Percentiles rank a stretch among this genome's conserved stretches.
Conservation (phyloP, 1,284 basidiomycete genomes). For the Cryptococcus hybrid region DNA sequence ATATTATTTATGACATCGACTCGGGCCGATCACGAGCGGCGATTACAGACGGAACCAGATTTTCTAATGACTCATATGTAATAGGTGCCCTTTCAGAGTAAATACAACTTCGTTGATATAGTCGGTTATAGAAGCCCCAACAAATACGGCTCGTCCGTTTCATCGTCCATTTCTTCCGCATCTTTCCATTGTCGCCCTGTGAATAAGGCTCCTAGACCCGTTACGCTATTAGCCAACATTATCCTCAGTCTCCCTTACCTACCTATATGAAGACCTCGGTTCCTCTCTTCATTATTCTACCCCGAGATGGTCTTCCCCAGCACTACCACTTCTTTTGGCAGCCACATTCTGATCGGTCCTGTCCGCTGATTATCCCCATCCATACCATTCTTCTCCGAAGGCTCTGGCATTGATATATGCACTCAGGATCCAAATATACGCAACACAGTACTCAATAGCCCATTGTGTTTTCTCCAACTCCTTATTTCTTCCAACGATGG, state of each 20-base stretch:
- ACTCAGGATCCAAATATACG: no score
- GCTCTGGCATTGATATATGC: no score
- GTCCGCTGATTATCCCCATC: no score
- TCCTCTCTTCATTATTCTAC: slow-evolving; percentile 10
- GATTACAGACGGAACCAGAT: neutral
- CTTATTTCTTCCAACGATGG: neutral
- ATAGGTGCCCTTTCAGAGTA: no score
- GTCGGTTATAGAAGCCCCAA: no score
- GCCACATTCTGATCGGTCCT: no score
- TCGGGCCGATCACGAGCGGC: neutral
- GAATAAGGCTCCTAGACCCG: slow-evolving; percentile 9
- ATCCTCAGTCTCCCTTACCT: neutral
- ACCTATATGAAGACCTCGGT: slow-evolving; percentile 11
- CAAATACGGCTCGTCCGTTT: slow-evolving; percentile 21
- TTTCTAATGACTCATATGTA: neutral
- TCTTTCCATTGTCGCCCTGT: slow-evolving; percentile 19
- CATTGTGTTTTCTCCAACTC: no score
- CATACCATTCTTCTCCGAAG: no score
- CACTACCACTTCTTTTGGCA: no score
- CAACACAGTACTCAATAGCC: no score
- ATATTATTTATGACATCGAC: neutral
- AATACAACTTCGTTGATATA: no score
- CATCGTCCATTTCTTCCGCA: slow-evolving; percentile 22
- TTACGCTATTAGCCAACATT: neutral
- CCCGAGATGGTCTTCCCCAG: no score